Evolutionary conservation across 257 asterid genomes (phyloP), one percentile per base, ranked within the genome.

Genomic region (Galeopsis tetrahit): DNA sequence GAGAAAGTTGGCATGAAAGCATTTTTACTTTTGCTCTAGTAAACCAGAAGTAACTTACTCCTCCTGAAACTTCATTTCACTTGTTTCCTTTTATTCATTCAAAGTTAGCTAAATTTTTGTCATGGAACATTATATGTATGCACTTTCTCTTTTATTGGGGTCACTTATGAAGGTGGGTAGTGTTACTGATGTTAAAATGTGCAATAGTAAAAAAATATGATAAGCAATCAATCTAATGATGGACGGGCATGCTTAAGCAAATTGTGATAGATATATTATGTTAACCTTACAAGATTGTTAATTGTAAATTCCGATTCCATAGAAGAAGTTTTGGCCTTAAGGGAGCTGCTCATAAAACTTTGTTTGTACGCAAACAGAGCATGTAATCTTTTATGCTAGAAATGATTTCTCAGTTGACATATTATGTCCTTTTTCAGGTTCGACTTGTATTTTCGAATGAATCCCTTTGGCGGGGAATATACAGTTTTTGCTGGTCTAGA

Each of bases 391-490:
- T 8, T 44, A 43, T 70, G 68, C 42, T 69, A 35, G 58, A 70
- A 60, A 55, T 69, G 72, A 51, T 57, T 44, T 68, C 76, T 80
- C 55, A 73, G 57, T 38, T 58, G 36, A 32, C 8, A 40, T 62
- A 1, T 69, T 71, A 63, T 70, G 53, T 65, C 62, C n/a, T 68
- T 35, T 70, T 83, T 49, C 90, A 94, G 99, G 88, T 94, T 89
- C 71, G 99, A 94, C 78, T 83, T 94, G 83, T 94, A 85, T 69
- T 89, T 84, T 51, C 85, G 99, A 66, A 88, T 68, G 61, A 94
- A 87, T 70, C 99, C 97, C 3, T 94, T 91, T 88, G 99, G 99
- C 11, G 99, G 97, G 65, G 99, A 94, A 86, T 94, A 88, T 75
- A 91, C 99, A 40, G 78, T 91, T 51, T 91, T 91, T 85, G 99